phyloP scores from a whole-genome alignment of 257 asterid genomes.

The Solanum neorickii region DNA sequence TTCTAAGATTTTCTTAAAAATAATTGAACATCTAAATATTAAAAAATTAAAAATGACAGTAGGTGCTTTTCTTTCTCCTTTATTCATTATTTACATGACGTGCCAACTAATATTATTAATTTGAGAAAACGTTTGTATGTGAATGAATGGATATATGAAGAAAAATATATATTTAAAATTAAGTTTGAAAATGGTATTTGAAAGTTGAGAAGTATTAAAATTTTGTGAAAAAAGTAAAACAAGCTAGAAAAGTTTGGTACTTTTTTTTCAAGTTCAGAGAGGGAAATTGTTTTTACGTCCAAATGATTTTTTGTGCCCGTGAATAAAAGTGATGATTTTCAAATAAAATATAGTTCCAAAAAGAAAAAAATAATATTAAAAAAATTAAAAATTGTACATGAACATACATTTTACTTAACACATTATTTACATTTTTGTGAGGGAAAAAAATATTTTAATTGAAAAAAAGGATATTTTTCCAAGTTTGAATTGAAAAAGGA shows the following conservation, averaged over 20 bases:
- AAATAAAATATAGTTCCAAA: background rate
- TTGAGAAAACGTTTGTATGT: background rate
- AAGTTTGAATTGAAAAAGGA: too few species aligned
- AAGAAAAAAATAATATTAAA: too few species aligned
- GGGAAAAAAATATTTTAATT: too few species aligned
- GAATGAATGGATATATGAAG: background rate
- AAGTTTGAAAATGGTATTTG: background rate
- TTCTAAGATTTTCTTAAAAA: too few species aligned
- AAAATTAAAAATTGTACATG: too few species aligned
- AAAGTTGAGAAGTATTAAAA: background rate
- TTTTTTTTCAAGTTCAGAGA: background rate
- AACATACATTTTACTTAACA: background rate
- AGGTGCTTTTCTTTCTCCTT: background rate
- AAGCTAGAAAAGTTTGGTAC: background rate
- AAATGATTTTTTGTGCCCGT: background rate
- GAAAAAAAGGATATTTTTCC: too few species aligned
- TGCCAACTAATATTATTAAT: background rate
- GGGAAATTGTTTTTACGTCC: background rate
- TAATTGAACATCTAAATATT: too few species aligned
- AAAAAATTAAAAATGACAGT: too few species aligned
- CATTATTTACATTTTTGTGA: too few species aligned
- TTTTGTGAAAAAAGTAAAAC: background rate
- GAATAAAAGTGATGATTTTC: background rate
- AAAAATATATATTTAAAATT: background rate
- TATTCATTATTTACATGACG: background rate